phyloP scores from a whole-genome alignment of 2,329 filamentous ascomycete species.

The Botrytis deweyae region DNA sequence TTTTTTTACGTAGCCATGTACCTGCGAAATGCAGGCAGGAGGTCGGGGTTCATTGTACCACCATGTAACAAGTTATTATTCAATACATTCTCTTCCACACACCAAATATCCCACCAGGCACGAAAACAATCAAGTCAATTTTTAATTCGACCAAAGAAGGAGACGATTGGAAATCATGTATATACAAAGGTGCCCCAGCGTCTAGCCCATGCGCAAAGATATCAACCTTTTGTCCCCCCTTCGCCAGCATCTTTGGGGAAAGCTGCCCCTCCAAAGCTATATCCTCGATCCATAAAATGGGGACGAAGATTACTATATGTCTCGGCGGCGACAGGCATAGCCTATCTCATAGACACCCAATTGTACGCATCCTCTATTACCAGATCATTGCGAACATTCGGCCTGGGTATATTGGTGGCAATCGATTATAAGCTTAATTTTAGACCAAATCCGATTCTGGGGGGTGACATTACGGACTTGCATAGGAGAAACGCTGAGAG shows the following conservation, averaged over 20 bases:
- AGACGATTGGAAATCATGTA: constrained; percentile 14
- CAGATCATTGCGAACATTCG: constrained; percentile 80
- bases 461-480: constrained; percentile 70
- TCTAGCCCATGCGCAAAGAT: constrained; percentile 44
- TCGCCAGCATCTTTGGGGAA: constrained; percentile 75
- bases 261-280: constrained; percentile 68
- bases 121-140: constrained; percentile 19
- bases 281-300: constrained; percentile 70
- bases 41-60: constrained; percentile 23
- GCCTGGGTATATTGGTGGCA: constrained; percentile 74
- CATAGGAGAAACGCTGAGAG: constrained; percentile 82
- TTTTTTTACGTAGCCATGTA: constrained; percentile 32
- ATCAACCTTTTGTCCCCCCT: constrained; percentile 70
- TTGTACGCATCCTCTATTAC: constrained; percentile 77
- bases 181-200: constrained; percentile 25
- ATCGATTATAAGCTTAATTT: constrained; percentile 98
- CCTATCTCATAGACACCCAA: constrained; percentile 69
- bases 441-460: constrained; percentile 71
- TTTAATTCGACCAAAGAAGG: constrained; percentile 23
- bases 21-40: constrained; percentile 33
- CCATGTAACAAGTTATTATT: constrained; percentile 19
- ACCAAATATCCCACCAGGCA: constrained; percentile 4
- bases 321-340: constrained; percentile 55
- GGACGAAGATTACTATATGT: constrained; percentile 68
- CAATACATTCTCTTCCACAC: constrained; percentile 14